Base-by-base conservation (phyloP, 192 early-diverging fungal genomes). In the Coemansia sp. region DNA sequence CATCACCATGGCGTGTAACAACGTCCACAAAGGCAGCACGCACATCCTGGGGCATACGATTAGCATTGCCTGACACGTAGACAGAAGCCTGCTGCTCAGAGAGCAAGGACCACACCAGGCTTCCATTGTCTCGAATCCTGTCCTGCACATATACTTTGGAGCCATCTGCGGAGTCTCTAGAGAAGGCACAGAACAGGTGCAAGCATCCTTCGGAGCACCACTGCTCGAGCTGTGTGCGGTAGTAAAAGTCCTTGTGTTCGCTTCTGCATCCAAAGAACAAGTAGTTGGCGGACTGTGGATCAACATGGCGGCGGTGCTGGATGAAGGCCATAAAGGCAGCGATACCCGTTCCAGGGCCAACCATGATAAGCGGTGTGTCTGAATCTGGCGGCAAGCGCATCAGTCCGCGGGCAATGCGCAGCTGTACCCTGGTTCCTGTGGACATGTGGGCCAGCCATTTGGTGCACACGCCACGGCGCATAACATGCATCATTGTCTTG, bases 301-400 rank as follows among this genome's bases (percentile, higher is more conserved):
- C 81, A 33, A 77, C 49, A 5, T 52, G 34, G 15, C 85, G 58
- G 0, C 94, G 83, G 10, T 84, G 71, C 43, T 88, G 75, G 16
- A 94, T 60, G 46, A 95, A 87, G 28, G 93, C 77, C 64, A 94
- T 84, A 86, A 99, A 95, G 0, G 96, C 92, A 9, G 97, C 95
- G 23, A 99, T 84, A 20, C 96, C 96, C 0, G 96, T 98, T 7
- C 92, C 92, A 3, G 81, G 93, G 0, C 93, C 97, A 57, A 97
- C 89, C 59, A 92, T 87, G 33, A 97, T 88, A 0, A 90, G 46
- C 2, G 93, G 93, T 10, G 78, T 62, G 7, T 28, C 35, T 0
- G 79, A 64, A 20, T 82, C 75, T 45, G 82, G 75, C 21, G 94
- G 89, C 56, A 89, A 68, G 21, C 57, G 64, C 84, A 94, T 87